A percentile compares a stretch with the other conserved stretches of the same genome.
Evolutionary conservation across 495 filamentous ascomycete species (phyloP).

Genomic region (Zalerion maritima): DNA sequence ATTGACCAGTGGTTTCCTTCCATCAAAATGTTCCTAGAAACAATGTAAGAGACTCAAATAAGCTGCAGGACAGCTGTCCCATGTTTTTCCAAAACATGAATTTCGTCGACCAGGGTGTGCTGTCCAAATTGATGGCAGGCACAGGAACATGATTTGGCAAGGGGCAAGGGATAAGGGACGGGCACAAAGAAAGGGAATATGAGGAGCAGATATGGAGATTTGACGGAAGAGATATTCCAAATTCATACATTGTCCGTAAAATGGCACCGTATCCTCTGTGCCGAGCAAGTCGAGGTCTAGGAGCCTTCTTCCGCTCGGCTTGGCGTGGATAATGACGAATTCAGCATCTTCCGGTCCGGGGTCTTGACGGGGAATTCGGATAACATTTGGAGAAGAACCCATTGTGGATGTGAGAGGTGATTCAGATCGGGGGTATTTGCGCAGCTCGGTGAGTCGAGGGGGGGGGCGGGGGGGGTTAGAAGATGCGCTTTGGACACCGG

Average conservation of each 20-base stretch:
- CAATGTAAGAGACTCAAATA: no score
- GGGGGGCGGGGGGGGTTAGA: conserved; percentile 2
- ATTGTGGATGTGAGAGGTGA: conserved; percentile 3
- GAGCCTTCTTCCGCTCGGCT: conserved; percentile 26
- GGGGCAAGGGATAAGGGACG: no score
- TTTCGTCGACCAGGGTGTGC: conserved; percentile 5
- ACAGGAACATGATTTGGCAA: no score
- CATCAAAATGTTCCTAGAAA: no score
- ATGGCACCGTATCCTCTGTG: conserved; percentile 54
- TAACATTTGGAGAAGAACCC: conserved; percentile 25
- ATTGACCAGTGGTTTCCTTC: no score
- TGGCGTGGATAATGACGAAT: conserved; percentile 45
- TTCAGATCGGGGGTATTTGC: no score
- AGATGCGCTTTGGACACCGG: not conserved
- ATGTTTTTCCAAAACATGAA: conserved; percentile 7
- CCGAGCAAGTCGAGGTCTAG: conserved; percentile 50
- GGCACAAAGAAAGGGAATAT: no score
- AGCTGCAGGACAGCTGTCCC: no score
- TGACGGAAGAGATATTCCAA: no score
- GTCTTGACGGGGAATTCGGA: conserved; percentile 42
- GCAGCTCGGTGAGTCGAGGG: no score
- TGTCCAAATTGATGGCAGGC: no score
- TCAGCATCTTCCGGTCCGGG: conserved; percentile 18
- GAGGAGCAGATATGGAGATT: no score
- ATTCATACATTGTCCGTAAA: conserved; percentile 40